Percentiles rank a stretch among this genome's conserved stretches.
These are phyloP conservation scores for Copromyces sp. DNA, from an alignment of 495 filamentous ascomycete genomes.

Conservation along the genomic window DNA sequence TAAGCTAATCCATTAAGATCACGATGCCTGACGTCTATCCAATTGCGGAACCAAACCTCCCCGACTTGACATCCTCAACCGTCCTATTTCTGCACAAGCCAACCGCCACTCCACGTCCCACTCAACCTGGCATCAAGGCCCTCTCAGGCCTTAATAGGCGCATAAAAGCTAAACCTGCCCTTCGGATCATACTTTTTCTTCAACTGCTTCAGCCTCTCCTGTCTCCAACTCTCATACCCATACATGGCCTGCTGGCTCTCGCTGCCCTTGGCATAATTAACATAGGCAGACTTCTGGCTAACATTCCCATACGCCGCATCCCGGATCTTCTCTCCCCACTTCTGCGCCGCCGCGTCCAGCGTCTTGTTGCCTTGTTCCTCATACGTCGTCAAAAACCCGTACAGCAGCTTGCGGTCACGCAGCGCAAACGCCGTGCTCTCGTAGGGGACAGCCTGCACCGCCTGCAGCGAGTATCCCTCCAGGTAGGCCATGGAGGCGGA, in stretches of 20 bases:
- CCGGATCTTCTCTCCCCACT: constrained; percentile 20
- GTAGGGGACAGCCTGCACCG: constrained; percentile 28
- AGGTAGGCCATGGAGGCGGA: constrained; percentile 37
- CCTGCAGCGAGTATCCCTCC: constrained; percentile 41
- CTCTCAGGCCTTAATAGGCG: constrained; percentile 15
- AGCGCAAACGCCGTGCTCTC: constrained; percentile 35
- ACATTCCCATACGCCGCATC: constrained; percentile 36
- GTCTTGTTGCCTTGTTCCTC: background rate
- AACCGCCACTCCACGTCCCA: background rate
- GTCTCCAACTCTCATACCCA: constrained; percentile 42
- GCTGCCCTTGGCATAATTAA: constrained; percentile 51
- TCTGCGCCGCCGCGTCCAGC: constrained; percentile 9
- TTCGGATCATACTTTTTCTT: constrained; percentile 49
- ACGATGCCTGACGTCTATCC: background rate
- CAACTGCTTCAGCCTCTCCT: constrained; percentile 29
- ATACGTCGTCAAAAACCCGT: constrained; percentile 26
- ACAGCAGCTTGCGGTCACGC: constrained; percentile 32
- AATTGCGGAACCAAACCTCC: background rate
- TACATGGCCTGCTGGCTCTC: constrained; percentile 39
- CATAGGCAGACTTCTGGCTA: constrained; percentile 50
- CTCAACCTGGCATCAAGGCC: background rate
- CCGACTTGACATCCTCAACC: background rate
- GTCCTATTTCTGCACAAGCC: background rate
- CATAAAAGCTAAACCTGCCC: constrained; percentile 44
- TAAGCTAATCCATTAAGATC: background rate